A percentile compares a stretch with the other conserved stretches of the same genome.
Evolutionary conservation across 345 rosid genomes (phyloP).

Genomic region (Hibiscus tridactylites): DNA sequence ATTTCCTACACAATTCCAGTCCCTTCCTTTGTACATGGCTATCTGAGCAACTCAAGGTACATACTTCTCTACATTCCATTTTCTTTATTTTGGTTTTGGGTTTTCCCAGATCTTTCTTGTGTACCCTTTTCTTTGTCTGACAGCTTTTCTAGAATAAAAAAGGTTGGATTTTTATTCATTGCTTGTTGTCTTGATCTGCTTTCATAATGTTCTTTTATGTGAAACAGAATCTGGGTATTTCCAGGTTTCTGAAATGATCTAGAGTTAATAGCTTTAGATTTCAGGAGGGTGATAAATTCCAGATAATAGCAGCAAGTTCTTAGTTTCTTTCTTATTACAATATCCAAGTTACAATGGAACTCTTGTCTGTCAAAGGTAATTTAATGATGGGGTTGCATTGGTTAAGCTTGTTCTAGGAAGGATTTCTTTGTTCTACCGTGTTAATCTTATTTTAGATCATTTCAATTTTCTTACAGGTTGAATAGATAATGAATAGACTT

Average conservation of each 20-base stretch:
- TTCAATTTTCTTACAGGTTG: background rate
- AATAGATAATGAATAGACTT: background rate
- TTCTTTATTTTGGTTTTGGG: background rate
- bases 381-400: background rate
- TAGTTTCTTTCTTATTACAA: background rate
- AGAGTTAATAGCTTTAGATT: background rate
- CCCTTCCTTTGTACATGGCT: background rate
- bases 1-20: background rate
- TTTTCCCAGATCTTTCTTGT: background rate
- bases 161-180: background rate
- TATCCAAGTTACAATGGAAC: background rate
- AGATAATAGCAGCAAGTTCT: background rate
- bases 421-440: background rate
- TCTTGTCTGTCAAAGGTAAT: slow-evolving; percentile 1
- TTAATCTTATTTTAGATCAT: background rate
- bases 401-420: background rate
- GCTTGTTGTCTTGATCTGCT: background rate
- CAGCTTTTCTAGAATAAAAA: background rate
- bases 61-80: background rate
- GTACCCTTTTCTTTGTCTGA: background rate
- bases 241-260: background rate
- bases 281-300: background rate
- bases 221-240: background rate
- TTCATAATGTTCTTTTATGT: background rate
- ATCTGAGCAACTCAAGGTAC: slow-evolving; percentile 1